Percentiles rank a stretch among this genome's conserved stretches.
Conservation (phyloP, 768 basidiomycete species). For the Lentinula raphanica region DNA sequence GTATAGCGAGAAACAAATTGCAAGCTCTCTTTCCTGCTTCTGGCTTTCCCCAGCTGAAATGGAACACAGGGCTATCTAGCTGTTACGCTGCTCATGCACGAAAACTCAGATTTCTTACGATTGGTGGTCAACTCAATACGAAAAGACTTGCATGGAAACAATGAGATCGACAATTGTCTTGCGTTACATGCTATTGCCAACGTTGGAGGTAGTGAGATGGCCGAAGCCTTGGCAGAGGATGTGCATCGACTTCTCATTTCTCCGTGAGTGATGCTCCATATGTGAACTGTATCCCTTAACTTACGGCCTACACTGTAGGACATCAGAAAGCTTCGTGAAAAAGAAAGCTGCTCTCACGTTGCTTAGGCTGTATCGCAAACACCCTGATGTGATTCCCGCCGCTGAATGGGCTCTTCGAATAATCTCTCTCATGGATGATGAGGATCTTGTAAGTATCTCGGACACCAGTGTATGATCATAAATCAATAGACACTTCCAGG, state of each 20-base stretch:
- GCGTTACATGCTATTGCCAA: conserved; percentile 98
- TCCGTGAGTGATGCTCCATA: conserved; percentile 53
- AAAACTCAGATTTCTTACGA: conserved; percentile 94
- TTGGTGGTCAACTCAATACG: conserved; percentile 97
- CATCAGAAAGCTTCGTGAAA: conserved; percentile 92
- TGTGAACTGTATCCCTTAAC: not conserved
- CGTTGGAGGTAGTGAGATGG: conserved; percentile 97
- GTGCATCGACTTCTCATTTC: conserved; percentile 94
- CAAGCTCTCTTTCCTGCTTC: conserved; percentile 34
- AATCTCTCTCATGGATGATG: conserved; percentile 92
- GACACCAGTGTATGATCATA: not conserved
- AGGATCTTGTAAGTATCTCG: conserved; percentile 58
- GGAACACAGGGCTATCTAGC: conserved; percentile 86
- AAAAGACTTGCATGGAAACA: conserved; percentile 92
- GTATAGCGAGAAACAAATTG: conserved; percentile 99
- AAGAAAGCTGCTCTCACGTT: conserved; percentile 97
- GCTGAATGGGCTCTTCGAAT: conserved; percentile 95
- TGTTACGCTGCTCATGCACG: conserved; percentile 95
- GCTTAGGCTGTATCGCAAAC: conserved; percentile 90
- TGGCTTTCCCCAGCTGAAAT: conserved; percentile 7
- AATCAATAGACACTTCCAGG: conserved; percentile 39
- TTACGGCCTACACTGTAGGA: conserved; percentile 43
- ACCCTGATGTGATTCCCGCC: conserved; percentile 89
- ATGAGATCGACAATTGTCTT: conserved; percentile 92
- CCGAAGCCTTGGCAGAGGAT: conserved; percentile 88